Percentiles rank a stretch among this genome's conserved stretches.
Conservation (phyloP, 768 basidiomycete species). For the Cystofilobasidium macerans region DNA sequence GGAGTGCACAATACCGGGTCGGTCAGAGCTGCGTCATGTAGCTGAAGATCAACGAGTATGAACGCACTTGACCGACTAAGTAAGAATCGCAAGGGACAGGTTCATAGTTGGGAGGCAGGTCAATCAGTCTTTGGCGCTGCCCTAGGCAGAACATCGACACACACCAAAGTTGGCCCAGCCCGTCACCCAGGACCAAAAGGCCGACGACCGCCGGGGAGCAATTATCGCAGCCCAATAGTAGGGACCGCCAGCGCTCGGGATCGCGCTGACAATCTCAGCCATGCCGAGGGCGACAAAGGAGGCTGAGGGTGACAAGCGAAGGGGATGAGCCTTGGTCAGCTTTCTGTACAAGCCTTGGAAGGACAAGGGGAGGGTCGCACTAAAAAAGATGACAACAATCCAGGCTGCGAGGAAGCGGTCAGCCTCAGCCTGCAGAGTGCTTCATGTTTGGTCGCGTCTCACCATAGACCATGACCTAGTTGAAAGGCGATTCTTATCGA, state of each 20-base stretch:
- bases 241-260: slow-evolving; percentile 50
- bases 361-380: background rate
- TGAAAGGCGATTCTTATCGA: too few relatives aligned
- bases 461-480: background rate
- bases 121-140: background rate
- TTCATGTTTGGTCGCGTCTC: background rate
- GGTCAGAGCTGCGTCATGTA: too few relatives aligned
- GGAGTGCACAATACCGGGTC: too few relatives aligned
- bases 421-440: too few relatives aligned
- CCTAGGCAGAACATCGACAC: background rate
- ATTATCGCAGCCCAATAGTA: slow-evolving; percentile 77
- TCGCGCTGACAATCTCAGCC: slow-evolving; percentile 43
- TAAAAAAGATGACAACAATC: slow-evolving; percentile 43
- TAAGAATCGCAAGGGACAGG: too few relatives aligned
- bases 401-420: slow-evolving; percentile 44
- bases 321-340: background rate
- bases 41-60: too few relatives aligned
- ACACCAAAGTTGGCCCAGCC: slow-evolving; percentile 40
- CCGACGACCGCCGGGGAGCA: slow-evolving; percentile 45
- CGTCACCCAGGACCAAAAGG: slow-evolving; percentile 63
- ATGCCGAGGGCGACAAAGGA: slow-evolving; percentile 62
- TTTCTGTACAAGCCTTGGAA: background rate
- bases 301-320: slow-evolving; percentile 29
- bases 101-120: too few relatives aligned
- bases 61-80: slow-evolving; percentile 10